These are phyloP conservation scores for Mycosarcoma maydis DNA, from an alignment of 1,284 basidiomycete genomes.

Conservation along the genomic window DNA sequence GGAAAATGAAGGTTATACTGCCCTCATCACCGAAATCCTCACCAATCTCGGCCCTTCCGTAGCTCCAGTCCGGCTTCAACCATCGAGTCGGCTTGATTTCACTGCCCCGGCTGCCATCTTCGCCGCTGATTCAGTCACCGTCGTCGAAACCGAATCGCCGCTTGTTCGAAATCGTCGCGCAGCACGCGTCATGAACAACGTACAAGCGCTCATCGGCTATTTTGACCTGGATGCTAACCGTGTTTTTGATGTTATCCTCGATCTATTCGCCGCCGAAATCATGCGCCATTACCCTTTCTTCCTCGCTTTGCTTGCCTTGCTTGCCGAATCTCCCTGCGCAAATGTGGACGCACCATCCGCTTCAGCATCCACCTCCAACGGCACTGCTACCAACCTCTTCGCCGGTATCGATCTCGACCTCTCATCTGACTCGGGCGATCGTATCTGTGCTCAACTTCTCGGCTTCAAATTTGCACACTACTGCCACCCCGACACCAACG, in stretches of 20 bases:
- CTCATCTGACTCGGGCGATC: slow-evolving; percentile 70
- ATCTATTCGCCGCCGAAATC: slow-evolving; percentile 85
- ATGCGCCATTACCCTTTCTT: slow-evolving; percentile 90
- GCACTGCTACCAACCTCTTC: slow-evolving; percentile 2
- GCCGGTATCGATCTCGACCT: slow-evolving; percentile 33
- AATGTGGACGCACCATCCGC: slow-evolving; percentile 17
- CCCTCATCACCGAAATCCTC: slow-evolving; percentile 84
- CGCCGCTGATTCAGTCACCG: slow-evolving; percentile 14
- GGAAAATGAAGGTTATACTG: slow-evolving; percentile 95
- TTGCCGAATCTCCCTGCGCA: slow-evolving; percentile 85
- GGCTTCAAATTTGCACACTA: slow-evolving; percentile 96
- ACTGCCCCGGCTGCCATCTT: slow-evolving; percentile 5
- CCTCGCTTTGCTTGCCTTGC: slow-evolving; percentile 80
- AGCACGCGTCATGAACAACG: slow-evolving; percentile 59
- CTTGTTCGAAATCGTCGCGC: slow-evolving; percentile 56
- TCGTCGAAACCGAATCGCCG: slow-evolving; percentile 52
- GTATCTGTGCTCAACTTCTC: slow-evolving; percentile 81
- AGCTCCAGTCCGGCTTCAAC: slow-evolving; percentile 70
- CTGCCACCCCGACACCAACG: slow-evolving; percentile 71
- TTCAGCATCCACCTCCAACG: slow-evolving; percentile 4
- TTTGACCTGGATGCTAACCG: slow-evolving; percentile 96
- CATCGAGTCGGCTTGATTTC: slow-evolving; percentile 5
- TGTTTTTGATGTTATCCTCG: slow-evolving; percentile 90
- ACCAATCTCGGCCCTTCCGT: slow-evolving; percentile 78
- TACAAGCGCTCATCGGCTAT: slow-evolving; percentile 71